These are phyloP conservation scores for Auriscalpium vulgare DNA, from an alignment of 768 basidiomycete genomes.

Conservation along the genomic window DNA sequence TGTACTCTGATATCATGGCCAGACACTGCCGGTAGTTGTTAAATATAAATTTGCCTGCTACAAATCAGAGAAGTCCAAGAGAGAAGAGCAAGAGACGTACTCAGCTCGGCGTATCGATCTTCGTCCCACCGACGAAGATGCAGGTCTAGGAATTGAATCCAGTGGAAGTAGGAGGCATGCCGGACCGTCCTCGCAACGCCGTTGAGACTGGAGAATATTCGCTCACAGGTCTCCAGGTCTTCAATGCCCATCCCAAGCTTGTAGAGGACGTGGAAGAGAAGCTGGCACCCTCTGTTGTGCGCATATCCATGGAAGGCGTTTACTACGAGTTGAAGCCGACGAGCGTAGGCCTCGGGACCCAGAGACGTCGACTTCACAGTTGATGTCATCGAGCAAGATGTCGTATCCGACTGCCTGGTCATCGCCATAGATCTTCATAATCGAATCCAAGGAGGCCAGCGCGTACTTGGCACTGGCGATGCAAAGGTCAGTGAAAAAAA, in stretches of 20 bases:
- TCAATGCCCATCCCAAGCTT: not conserved
- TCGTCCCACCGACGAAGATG: not conserved
- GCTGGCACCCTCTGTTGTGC: not conserved
- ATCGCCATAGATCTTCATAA: not conserved
- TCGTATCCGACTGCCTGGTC: not conserved
- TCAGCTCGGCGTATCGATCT: not conserved
- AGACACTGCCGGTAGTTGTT: not conserved
- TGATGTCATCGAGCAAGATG: not conserved
- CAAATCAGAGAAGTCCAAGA: not conserved
- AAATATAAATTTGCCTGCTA: not conserved
- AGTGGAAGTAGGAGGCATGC: not conserved
- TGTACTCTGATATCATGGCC: not conserved
- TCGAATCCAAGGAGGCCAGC: not conserved
- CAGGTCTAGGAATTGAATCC: not conserved
- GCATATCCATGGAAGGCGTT: conserved; percentile 1
- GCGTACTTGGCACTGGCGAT: not conserved
- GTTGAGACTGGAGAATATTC: not conserved
- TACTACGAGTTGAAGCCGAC: not conserved
- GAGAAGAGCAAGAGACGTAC: not conserved
- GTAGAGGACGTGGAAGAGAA: not conserved
- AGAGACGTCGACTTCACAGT: not conserved
- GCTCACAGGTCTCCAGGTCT: not conserved
- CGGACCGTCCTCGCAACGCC: not conserved
- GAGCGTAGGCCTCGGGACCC: not conserved
- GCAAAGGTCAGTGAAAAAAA: not conserved